A percentile compares a stretch with the other conserved stretches of the same genome.
Evolutionary conservation across 2,329 filamentous ascomycete genomes (phyloP).

Genomic region (Talaromyces sp.): DNA sequence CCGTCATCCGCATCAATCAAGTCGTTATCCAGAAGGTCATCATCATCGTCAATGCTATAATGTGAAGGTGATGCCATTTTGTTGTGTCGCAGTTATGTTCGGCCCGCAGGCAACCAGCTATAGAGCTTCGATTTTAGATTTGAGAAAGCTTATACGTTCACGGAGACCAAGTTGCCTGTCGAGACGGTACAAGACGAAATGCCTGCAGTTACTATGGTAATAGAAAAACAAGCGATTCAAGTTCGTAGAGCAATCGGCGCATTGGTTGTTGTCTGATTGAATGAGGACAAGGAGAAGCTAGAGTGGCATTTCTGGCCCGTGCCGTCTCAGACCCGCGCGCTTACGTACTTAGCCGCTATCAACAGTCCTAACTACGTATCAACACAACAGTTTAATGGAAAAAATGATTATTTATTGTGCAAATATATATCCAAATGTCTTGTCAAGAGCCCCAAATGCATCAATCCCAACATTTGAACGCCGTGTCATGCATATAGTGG

Average conservation of each 20-base stretch:
- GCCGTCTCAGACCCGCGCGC: slow-evolving; percentile 6
- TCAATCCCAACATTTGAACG: neutral
- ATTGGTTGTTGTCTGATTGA: slow-evolving; percentile 3
- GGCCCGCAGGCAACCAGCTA: slow-evolving; percentile 10
- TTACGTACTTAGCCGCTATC: slow-evolving; percentile 13
- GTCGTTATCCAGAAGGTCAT: slow-evolving; percentile 65
- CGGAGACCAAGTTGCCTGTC: neutral
- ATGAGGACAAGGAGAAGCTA: slow-evolving; percentile 35
- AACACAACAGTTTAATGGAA: neutral
- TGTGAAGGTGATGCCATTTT: slow-evolving; percentile 20
- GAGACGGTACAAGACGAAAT: neutral
- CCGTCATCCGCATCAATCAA: slow-evolving; percentile 78
- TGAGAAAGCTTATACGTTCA: neutral
- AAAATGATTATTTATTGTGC: neutral
- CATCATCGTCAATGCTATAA: slow-evolving; percentile 60
- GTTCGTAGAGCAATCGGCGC: neutral
- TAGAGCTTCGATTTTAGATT: neutral
- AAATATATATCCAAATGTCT: neutral
- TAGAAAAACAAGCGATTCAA: neutral
- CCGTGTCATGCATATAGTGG: slow-evolving; percentile 1
- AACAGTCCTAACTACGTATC: neutral
- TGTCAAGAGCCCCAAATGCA: neutral
- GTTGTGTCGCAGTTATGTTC: slow-evolving; percentile 1
- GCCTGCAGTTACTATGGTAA: neutral
- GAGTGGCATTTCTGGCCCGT: slow-evolving; percentile 33